Evolutionary conservation across 768 basidiomycete species (phyloP).

Genomic region (Tephrocybe rancida): DNA sequence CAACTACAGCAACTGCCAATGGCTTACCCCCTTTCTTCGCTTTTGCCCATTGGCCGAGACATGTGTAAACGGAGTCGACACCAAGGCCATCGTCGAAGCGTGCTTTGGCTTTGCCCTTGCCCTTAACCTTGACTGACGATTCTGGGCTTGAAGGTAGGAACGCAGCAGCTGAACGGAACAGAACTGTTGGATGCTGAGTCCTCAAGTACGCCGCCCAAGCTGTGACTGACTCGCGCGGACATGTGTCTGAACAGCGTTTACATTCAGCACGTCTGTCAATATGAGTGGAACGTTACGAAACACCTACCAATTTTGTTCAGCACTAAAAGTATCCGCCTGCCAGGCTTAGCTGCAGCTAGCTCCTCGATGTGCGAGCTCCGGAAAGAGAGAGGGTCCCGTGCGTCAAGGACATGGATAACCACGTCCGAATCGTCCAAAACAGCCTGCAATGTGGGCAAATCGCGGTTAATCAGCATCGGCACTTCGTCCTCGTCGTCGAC

Average conservation of each 20-base stretch:
- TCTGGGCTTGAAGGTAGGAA: constrained; percentile 51
- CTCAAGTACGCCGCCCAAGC: constrained; percentile 72
- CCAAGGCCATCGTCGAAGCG: constrained; percentile 63
- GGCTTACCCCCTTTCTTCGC: constrained; percentile 50
- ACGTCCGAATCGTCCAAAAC: constrained; percentile 82
- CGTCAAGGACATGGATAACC: constrained; percentile 80
- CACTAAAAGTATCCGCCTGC: constrained; percentile 61
- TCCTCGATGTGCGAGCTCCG: constrained; percentile 68
- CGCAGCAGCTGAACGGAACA: constrained; percentile 74
- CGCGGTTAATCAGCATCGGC: constrained; percentile 65
- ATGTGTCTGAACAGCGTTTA: constrained; percentile 55
- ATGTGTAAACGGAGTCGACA: constrained; percentile 48
- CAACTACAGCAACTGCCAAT: constrained; percentile 76
- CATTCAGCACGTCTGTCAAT: constrained; percentile 1
- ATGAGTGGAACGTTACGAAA: constrained; percentile 1
- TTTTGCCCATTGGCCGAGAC: constrained; percentile 48
- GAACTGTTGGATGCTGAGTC: constrained; percentile 58
- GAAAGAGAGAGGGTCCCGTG: constrained; percentile 76
- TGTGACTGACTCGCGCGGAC: constrained; percentile 74
- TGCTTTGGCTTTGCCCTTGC: constrained; percentile 47
- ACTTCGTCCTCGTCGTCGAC: constrained; percentile 54
- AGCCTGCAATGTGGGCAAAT: constrained; percentile 60
- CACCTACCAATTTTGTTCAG: constrained; percentile 88
- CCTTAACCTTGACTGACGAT: constrained; percentile 32
- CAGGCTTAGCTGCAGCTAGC: constrained; percentile 40